Percentiles rank a stretch among this genome's conserved stretches.
Evolutionary conservation across 257 asterid species (phyloP).

Genomic region (Fraxinus americana): DNA sequence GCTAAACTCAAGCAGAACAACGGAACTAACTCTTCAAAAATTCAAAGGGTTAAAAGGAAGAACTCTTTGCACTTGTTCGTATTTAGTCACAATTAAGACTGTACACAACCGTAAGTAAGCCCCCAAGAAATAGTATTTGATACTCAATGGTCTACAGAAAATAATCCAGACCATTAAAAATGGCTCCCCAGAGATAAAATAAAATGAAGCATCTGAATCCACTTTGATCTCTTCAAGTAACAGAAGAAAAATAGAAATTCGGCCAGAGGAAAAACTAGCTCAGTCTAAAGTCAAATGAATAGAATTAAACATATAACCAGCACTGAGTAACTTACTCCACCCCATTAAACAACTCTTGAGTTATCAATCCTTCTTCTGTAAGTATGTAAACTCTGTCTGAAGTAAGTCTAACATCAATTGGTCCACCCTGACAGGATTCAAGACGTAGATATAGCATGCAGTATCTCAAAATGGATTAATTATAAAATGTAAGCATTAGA

Average conservation of each 20-base stretch:
- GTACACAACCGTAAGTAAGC: constrained; percentile 13
- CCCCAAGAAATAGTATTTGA: constrained; percentile 13
- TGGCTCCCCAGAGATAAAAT: neutral
- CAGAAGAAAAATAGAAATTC: neutral
- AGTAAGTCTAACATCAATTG: constrained; percentile 71
- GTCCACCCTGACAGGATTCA: constrained; percentile 57
- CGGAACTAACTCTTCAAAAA: constrained; percentile 12
- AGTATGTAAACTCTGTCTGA: constrained; percentile 76
- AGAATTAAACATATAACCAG: constrained; percentile 9
- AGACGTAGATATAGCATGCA: constrained; percentile 21
- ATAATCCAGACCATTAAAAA: constrained; percentile 12
- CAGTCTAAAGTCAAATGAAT: constrained; percentile 4
- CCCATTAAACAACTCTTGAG: constrained; percentile 53
- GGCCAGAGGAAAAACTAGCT: constrained; percentile 1
- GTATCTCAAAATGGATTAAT: constrained; percentile 6
- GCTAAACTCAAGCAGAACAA: constrained; percentile 27
- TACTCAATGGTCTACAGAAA: constrained; percentile 14
- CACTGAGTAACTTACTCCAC: constrained; percentile 51
- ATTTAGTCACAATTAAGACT: constrained; percentile 16
- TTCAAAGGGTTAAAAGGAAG: neutral
- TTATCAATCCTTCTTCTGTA: constrained; percentile 66
- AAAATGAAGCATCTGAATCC: constrained; percentile 9
- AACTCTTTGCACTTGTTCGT: constrained; percentile 14
- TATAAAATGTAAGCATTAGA: constrained; percentile 7
- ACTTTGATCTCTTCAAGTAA: neutral